These are phyloP conservation scores for Apiosordaria backusii DNA, from an alignment of 495 filamentous ascomycete genomes.

Conservation along the genomic window DNA sequence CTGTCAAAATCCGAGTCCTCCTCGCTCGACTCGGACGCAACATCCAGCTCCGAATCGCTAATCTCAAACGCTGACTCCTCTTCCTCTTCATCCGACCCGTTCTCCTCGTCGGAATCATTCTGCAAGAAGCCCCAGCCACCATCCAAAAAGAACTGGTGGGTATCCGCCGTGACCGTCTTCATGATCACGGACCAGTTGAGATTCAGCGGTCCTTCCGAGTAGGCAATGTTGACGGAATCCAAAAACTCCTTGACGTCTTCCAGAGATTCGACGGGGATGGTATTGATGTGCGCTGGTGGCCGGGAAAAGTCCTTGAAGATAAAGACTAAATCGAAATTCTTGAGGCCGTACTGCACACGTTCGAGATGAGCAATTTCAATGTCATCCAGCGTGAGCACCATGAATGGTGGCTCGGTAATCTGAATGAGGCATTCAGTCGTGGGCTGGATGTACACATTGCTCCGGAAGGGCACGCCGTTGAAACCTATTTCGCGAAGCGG, in stretches of 20 bases:
- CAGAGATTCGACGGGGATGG: conserved; percentile 91
- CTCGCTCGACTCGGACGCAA: conserved; percentile 73
- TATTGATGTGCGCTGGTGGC: conserved; percentile 88
- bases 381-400: conserved; percentile 89
- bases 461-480: conserved; percentile 91
- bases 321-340: conserved; percentile 98
- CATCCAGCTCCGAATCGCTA: conserved; percentile 74
- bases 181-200: conserved; percentile 99
- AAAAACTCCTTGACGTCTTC: conserved; percentile 98
- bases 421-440: conserved; percentile 98
- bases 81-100: conserved; percentile 65
- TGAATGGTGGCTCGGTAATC: conserved; percentile 93
- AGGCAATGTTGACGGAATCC: conserved; percentile 90
- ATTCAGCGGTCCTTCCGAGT: conserved; percentile 92
- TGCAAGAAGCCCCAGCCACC: conserved; percentile 94
- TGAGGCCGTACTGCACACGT: conserved; percentile 95
- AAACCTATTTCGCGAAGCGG: conserved; percentile 96
- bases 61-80: conserved; percentile 94
- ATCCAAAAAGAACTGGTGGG: conserved; percentile 90
- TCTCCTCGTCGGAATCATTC: conserved; percentile 84
- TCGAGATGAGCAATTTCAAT: conserved; percentile 96
- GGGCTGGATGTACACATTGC: conserved; percentile 90
- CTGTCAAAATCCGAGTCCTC: conserved; percentile 93
- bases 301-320: conserved; percentile 95
- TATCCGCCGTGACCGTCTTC: conserved; percentile 94